A percentile compares a stretch with the other conserved stretches of the same genome.
Conservation (phyloP, 148 eudicot species). For the Vaccinium darrowii region DNA sequence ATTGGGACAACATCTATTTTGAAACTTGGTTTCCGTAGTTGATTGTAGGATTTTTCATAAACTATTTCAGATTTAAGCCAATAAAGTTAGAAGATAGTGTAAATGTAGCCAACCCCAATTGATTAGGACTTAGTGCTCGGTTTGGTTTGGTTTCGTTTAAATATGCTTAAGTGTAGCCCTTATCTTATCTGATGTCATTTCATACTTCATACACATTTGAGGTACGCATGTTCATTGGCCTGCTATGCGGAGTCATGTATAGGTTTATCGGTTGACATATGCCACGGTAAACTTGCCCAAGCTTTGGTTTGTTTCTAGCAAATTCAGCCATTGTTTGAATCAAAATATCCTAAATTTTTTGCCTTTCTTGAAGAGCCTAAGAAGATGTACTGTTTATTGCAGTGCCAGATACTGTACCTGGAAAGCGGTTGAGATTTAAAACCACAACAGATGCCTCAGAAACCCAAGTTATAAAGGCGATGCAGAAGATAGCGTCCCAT, state of each 20-base stretch:
- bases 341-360: not conserved
- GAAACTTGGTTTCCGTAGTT: not conserved
- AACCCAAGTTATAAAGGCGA: conserved; percentile 78
- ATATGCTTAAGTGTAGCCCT: not conserved
- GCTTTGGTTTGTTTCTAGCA: not conserved
- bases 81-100: not conserved
- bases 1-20: not conserved
- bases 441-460: conserved; percentile 87
- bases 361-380: conserved; percentile 7
- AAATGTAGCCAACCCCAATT: not conserved
- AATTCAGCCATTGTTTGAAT: not conserved
- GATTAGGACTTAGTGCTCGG: not conserved
- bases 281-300: not conserved
- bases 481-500: conserved; percentile 89
- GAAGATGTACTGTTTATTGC: conserved; percentile 24
- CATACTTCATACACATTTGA: not conserved
- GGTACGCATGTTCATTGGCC: not conserved
- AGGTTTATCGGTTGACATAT: not conserved
- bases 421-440: conserved; percentile 76
- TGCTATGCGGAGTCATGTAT: not conserved
- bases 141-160: not conserved
- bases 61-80: not conserved
- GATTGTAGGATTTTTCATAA: not conserved
- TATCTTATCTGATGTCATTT: not conserved
- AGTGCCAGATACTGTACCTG: conserved; percentile 51